phyloP scores from a whole-genome alignment of 202 grass and related monocot genomes.

The Saccharum hybrid region DNA sequence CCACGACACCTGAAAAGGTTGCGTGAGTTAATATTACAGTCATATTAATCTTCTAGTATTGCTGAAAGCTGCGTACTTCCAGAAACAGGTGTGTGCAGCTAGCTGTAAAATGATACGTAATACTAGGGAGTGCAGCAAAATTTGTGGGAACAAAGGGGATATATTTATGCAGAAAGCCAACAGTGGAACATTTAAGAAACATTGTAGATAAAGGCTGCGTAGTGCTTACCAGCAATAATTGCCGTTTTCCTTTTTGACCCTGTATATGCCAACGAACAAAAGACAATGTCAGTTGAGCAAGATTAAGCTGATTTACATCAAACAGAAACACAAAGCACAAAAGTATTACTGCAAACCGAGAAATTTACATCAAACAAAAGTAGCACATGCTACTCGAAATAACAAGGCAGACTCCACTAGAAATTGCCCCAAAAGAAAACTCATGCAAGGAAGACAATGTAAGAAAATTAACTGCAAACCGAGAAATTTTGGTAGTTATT shows the following conservation, averaged over 20 bases:
- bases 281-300: background rate
- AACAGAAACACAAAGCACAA: background rate
- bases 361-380: too few species aligned
- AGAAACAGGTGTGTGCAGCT: too few species aligned
- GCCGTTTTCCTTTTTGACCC: background rate
- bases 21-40: background rate
- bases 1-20: background rate
- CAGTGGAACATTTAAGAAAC: background rate
- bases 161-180: background rate
- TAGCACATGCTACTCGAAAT: too few species aligned
- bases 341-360: background rate
- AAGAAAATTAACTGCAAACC: background rate
- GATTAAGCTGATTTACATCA: background rate
- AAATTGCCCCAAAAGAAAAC: background rate
- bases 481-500: background rate
- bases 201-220: background rate
- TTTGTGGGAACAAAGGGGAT: background rate
- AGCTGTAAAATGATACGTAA: too few species aligned
- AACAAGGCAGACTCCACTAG: too few species aligned
- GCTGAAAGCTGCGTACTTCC: too few species aligned
- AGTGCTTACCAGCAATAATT: background rate
- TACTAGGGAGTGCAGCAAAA: background rate
- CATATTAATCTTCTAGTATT: background rate
- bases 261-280: background rate
- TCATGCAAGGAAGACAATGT: background rate